Conservation (phyloP, 208 protist genomes). For the Vickermania ingenoplastis region DNA sequence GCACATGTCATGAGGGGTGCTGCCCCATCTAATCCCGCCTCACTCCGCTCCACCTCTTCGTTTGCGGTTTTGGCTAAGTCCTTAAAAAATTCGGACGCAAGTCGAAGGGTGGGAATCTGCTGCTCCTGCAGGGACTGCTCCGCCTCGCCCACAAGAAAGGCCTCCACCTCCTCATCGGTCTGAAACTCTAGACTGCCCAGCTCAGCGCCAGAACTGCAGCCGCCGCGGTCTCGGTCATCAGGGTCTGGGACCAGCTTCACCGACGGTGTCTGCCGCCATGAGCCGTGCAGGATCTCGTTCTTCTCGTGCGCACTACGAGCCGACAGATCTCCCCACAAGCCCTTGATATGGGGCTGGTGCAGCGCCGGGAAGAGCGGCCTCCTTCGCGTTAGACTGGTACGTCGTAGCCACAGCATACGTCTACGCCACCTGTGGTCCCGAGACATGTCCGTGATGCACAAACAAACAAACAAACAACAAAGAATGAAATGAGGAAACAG, state of each 20-base stretch:
- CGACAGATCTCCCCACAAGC: slow-evolving; percentile 26
- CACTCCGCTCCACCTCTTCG: slow-evolving; percentile 44
- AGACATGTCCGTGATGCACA: no score
- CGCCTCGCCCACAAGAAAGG: slow-evolving; percentile 41
- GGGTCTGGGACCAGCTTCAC: slow-evolving; percentile 32
- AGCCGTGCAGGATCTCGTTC: slow-evolving; percentile 33
- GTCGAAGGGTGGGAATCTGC: slow-evolving; percentile 28
- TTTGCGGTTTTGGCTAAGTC: slow-evolving; percentile 49
- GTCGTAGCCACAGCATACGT: no score
- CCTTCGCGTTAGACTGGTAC: not conserved
- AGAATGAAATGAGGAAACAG: no score
- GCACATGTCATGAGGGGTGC: slow-evolving; percentile 26
- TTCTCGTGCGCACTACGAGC: slow-evolving; percentile 23
- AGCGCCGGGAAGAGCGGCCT: slow-evolving; percentile 9
- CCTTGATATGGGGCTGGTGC: slow-evolving; percentile 18
- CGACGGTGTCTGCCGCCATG: slow-evolving; percentile 31
- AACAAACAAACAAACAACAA: no score
- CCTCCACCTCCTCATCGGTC: slow-evolving; percentile 47
- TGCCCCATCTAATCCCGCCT: slow-evolving; percentile 1
- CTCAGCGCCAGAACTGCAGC: no score
- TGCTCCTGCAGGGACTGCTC: slow-evolving; percentile 22
- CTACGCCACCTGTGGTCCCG: no score
- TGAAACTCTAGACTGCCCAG: slow-evolving; percentile 21
- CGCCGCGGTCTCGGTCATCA: slow-evolving; percentile 30
- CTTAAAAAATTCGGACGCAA: slow-evolving; percentile 51